Conservation (phyloP, 2,329 filamentous ascomycete species). For the Ophiocordyceps polyrhachis-furcata region DNA sequence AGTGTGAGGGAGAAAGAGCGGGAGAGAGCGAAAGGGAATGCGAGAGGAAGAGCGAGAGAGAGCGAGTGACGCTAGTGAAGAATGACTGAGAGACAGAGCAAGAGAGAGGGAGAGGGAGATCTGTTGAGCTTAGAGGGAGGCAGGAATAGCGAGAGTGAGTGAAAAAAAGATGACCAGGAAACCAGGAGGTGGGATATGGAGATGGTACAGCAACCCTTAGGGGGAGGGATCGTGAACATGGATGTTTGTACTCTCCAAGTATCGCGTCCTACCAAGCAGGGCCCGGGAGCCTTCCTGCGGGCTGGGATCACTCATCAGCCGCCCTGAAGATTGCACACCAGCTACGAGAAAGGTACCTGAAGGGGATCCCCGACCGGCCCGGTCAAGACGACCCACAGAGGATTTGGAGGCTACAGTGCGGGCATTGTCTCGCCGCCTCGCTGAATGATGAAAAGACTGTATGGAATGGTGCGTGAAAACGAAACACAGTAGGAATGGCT, state of each 20-base stretch:
- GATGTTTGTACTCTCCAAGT: neutral
- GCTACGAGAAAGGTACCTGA: neutral
- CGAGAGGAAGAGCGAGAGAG: neutral
- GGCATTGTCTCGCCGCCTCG: too few relatives aligned
- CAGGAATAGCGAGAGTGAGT: neutral
- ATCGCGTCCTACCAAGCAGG: neutral
- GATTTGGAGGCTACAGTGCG: neutral
- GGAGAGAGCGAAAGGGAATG: neutral
- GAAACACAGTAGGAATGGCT: neutral
- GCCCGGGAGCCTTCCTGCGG: neutral
- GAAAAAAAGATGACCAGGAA: neutral
- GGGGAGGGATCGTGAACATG: neutral
- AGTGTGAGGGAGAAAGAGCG: neutral
- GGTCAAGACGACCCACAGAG: neutral
- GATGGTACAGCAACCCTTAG: neutral
- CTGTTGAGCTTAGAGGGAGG: neutral
- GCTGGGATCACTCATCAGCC: neutral
- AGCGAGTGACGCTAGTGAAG: neutral
- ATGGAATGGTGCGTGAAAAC: neutral
- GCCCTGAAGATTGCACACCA: neutral
- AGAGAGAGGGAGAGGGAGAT: neutral
- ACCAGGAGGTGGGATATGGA: neutral
- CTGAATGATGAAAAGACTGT: neutral
- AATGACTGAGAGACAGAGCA: neutral
- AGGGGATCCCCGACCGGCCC: neutral